Base-by-base conservation (phyloP, 2,329 filamentous ascomycete species). In the Trichophyton schoenleinii region DNA sequence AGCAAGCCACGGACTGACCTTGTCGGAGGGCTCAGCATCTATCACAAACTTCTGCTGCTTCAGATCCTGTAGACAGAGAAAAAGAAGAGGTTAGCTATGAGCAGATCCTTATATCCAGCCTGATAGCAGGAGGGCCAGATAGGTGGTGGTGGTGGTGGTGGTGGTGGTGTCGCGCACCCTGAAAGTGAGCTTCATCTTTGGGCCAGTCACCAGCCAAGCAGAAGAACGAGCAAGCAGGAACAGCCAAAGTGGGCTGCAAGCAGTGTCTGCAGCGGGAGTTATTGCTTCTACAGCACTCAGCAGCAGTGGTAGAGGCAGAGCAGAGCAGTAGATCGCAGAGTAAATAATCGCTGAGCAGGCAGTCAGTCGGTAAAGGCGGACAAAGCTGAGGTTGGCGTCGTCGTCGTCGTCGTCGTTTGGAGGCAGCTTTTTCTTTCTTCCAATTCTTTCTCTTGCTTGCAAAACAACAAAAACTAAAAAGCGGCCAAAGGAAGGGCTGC, bases 31-130 rank as follows among this genome's bases (percentile, higher is more conserved):
- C 76, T 97, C 91, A 72, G 91, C 89, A 68, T 97, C 92, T 80
- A 99, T 88, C 71, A 87, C 86, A 79, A 99, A 99, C 81, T 96
- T 96, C 76, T 96, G 89, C 78, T 97, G 94, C 82, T 96, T 97
- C 72, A 99, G 83, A 80, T 99, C 94, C 91, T 96, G 28, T 20
- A 64, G 59, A 57, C 42, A 46, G 64, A 68, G 48, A 65, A 65
- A 65, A 65, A 55, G 52, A 65, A 65, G 55, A 52, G 25, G 59
- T 62, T 18, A 11, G 58, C 36, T 34, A 59, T 25, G 9, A 59
- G 46, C 64, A 8, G 34, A 1, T 18, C 22, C 18, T 59, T 36
- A 57, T 59, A 57, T n/a, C 42, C 36, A 41, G 52, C 36, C 36
- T 18, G 42, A 52, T 31, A 41, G 53, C 36, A 46, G 25, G 41